These are phyloP conservation scores for Lactarius sp. DNA, from an alignment of 768 basidiomycete genomes.

Conservation along the genomic window DNA sequence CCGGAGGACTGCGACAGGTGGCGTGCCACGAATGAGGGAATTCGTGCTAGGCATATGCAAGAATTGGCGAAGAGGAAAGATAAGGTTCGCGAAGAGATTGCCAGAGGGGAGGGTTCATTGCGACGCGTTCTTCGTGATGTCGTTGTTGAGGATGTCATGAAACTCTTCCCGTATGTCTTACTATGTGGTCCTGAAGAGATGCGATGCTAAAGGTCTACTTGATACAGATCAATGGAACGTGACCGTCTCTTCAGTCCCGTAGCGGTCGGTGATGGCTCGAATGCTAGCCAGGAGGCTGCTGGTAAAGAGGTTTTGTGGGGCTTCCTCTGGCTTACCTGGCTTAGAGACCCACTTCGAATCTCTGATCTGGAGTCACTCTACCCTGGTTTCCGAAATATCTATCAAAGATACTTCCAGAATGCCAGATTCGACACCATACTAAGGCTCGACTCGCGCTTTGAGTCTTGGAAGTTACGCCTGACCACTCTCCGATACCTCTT, in stretches of 20 bases:
- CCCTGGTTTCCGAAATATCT: neutral
- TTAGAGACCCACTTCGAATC: neutral
- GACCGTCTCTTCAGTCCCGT: neutral
- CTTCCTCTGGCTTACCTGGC: neutral
- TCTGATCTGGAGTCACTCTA: neutral
- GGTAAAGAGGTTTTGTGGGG: neutral
- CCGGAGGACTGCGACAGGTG: neutral
- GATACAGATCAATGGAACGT: conserved; percentile 1
- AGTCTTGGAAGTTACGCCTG: neutral
- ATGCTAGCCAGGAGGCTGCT: neutral
- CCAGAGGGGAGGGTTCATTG: neutral
- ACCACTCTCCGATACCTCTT: neutral
- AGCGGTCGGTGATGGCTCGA: neutral
- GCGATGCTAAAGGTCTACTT: neutral
- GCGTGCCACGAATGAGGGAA: neutral
- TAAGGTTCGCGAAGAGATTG: neutral
- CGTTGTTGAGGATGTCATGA: neutral
- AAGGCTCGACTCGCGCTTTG: neutral
- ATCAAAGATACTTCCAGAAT: neutral
- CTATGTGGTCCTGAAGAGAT: neutral
- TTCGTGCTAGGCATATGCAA: neutral
- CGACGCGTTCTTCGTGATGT: neutral
- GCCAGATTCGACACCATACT: neutral
- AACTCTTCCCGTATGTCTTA: conserved; percentile 6
- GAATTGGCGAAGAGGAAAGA: neutral